Evolutionary conservation across 805 yeast genomes (phyloP).

Genomic region (Candida boleticola): DNA sequence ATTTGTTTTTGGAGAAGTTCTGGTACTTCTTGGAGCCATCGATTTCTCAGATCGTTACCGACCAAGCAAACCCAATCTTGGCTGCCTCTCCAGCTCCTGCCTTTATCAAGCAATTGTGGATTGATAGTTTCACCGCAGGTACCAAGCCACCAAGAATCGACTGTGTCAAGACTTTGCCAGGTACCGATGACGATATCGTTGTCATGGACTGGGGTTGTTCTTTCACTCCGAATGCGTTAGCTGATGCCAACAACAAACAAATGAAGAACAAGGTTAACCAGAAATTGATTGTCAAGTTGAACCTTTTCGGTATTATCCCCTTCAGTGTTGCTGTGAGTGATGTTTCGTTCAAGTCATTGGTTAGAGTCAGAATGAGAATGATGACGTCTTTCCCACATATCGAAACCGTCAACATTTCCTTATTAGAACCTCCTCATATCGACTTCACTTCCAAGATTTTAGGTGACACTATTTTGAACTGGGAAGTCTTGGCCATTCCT

Average conservation of each 20-base stretch:
- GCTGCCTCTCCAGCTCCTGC: slow-evolving; percentile 79
- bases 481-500: slow-evolving; percentile 86
- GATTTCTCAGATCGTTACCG: slow-evolving; percentile 78
- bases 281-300: slow-evolving; percentile 70
- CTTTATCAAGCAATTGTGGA: slow-evolving; percentile 78
- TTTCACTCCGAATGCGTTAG: slow-evolving; percentile 85
- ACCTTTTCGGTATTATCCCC: slow-evolving; percentile 70
- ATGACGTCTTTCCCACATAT: slow-evolving; percentile 90
- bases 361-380: slow-evolving; percentile 83
- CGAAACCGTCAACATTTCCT: slow-evolving; percentile 82
- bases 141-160: slow-evolving; percentile 95
- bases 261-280: slow-evolving; percentile 82
- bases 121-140: slow-evolving; percentile 87
- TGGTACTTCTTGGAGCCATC: slow-evolving; percentile 93
- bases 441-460: slow-evolving; percentile 70
- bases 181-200: slow-evolving; percentile 88
- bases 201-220: slow-evolving; percentile 98
- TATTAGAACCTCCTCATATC: slow-evolving; percentile 83
- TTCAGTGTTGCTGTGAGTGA: slow-evolving; percentile 80
- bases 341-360: slow-evolving; percentile 69
- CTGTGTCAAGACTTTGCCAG: slow-evolving; percentile 80
- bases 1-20: slow-evolving; percentile 82
- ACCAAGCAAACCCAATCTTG: slow-evolving; percentile 78
- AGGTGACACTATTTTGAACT: slow-evolving; percentile 80
- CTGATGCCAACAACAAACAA: slow-evolving; percentile 84